phyloP scores from a whole-genome alignment of 169 alveolate species.

The Plasmodium billcollinsi region DNA sequence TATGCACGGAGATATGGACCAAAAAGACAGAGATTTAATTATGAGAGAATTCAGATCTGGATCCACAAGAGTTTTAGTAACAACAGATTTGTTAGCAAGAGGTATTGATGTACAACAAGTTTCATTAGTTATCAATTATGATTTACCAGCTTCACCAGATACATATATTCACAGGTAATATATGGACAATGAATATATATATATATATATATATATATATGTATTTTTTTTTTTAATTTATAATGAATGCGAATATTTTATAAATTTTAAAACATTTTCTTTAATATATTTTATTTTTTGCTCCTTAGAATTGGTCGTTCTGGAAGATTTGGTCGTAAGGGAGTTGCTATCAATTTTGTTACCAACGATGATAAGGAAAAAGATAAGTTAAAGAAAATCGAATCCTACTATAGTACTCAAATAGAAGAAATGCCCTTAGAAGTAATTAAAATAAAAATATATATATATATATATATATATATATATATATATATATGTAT shows the following conservation, averaged over 20 bases:
- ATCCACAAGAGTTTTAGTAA: constrained; percentile 96
- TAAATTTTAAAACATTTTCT: background rate
- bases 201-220: background rate
- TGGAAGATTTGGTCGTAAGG: constrained; percentile 99
- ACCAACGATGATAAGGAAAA: constrained; percentile 93
- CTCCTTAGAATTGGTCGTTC: constrained; percentile 97
- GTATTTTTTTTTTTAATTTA: background rate
- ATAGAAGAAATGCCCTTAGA: constrained; percentile 99
- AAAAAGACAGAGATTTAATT: constrained; percentile 97
- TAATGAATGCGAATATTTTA: background rate
- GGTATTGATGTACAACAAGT: constrained; percentile 99
- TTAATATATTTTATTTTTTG: background rate
- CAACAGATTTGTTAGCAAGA: constrained; percentile 99
- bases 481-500: background rate
- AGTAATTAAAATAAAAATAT: constrained; percentile 78
- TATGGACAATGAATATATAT: background rate
- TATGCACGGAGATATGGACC: constrained; percentile 99
- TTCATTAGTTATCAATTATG: constrained; percentile 98
- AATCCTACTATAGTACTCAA: constrained; percentile 98
- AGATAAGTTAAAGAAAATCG: constrained; percentile 96
- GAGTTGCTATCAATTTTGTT: constrained; percentile 99
- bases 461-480: no score
- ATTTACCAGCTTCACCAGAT: constrained; percentile 98
- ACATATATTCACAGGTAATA: constrained; percentile 92
- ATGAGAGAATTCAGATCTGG: constrained; percentile 98